Percentiles rank a stretch among this genome's conserved stretches.
These are phyloP conservation scores for Fusarium tanahbumbuense DNA, from an alignment of 2,329 filamentous ascomycete species.

Conservation along the genomic window DNA sequence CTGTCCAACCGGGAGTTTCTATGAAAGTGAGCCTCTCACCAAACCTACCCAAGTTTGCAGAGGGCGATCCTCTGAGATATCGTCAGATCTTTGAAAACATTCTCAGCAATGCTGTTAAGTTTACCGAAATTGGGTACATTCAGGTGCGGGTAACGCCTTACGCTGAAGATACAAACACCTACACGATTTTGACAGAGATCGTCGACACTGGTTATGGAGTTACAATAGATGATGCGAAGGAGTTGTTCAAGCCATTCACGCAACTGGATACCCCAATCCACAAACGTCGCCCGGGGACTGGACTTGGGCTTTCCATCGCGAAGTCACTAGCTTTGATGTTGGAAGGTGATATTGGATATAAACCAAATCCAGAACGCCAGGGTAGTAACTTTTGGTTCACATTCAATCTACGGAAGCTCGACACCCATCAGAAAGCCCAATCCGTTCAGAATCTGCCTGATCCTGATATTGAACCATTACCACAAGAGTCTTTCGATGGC, in stretches of 20 bases:
- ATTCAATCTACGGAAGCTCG: neutral
- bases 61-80: neutral
- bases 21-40: neutral
- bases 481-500: neutral
- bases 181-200: slow-evolving; percentile 1
- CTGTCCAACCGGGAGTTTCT: slow-evolving; percentile 7
- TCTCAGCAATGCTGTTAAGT: slow-evolving; percentile 1
- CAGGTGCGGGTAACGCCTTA: neutral
- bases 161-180: neutral
- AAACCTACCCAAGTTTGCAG: neutral
- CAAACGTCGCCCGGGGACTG: slow-evolving; percentile 8
- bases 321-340: neutral
- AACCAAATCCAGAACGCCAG: neutral
- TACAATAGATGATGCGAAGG: neutral
- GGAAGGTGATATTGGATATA: neutral
- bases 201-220: slow-evolving; percentile 1
- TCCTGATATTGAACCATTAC: fast-evolving
- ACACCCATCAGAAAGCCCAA: neutral
- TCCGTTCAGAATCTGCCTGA: fast-evolving
- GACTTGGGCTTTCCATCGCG: slow-evolving; percentile 5
- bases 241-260: slow-evolving; percentile 5
- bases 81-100: slow-evolving; percentile 5
- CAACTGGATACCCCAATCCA: slow-evolving; percentile 4
- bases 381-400: slow-evolving; percentile 15
- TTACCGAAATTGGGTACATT: slow-evolving; percentile 8